Percentiles rank a stretch among this genome's conserved stretches.
phyloP scores from a whole-genome alignment of 257 asterid species.

The Solanum sparsipilum region DNA sequence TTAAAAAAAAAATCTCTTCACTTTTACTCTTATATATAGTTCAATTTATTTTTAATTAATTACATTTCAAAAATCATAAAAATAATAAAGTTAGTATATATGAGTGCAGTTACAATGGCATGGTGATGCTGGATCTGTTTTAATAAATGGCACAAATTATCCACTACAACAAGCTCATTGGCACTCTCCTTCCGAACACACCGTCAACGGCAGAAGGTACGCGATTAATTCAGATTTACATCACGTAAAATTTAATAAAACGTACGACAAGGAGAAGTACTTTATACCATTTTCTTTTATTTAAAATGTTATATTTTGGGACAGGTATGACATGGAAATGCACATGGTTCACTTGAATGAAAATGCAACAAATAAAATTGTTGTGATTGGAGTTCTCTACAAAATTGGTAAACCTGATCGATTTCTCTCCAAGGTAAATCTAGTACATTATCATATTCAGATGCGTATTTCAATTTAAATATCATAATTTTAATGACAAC shows the following conservation, averaged over 20 bases:
- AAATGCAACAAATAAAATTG: slow-evolving; percentile 20
- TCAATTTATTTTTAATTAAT: neutral
- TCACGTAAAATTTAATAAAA: too few species aligned
- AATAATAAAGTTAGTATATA: neutral
- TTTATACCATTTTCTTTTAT: neutral
- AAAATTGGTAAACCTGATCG: slow-evolving; percentile 46
- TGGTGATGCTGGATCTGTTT: slow-evolving; percentile 42
- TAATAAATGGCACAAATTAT: slow-evolving; percentile 33
- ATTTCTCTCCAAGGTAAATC: slow-evolving; percentile 45
- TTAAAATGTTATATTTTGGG: neutral
- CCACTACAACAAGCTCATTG: slow-evolving; percentile 50
- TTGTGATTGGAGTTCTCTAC: slow-evolving; percentile 43
- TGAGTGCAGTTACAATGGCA: slow-evolving; percentile 37
- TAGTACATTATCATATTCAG: neutral
- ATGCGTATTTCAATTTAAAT: neutral
- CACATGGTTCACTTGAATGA: slow-evolving; percentile 52
- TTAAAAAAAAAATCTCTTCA: neutral
- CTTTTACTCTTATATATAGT: neutral
- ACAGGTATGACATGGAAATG: slow-evolving; percentile 56
- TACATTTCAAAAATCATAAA: neutral
- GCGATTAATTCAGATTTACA: neutral
- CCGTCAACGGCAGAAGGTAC: slow-evolving; percentile 46
- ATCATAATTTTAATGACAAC: neutral
- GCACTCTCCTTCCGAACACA: slow-evolving; percentile 85
- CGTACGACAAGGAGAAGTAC: rapidly evolving